Evolutionary conservation across 2,329 filamentous ascomycete species (phyloP), one percentile per base, ranked within the genome.

Genomic region (Penicillium paneum): DNA sequence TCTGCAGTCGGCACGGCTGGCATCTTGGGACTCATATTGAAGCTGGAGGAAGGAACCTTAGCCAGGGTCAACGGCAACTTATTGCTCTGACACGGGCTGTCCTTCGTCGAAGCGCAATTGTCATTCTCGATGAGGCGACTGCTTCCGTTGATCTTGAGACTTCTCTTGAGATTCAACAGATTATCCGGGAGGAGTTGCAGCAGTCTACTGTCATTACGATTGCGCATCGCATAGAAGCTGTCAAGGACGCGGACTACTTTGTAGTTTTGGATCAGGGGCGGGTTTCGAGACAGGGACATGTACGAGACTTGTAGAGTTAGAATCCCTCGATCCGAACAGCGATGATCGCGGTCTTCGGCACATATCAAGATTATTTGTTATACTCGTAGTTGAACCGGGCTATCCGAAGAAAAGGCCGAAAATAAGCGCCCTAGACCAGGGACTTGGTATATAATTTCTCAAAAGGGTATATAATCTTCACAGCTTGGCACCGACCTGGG

Each of bases 401-500:
- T 28, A 13, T 3, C 4, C 31, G 17, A 17, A 13, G 19, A 7
- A 8, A 17, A n/a, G 24, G 42, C 24, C 8, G 17, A n/a, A 35
- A 17, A 43, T 34, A 21, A 47, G 5, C 24, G 36, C 43, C 24
- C 34, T 42, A 36, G 32, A 32, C 21, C 38, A 49, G 19, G 21
- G 31, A 17, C 28, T 59, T 17, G 60, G 52, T 52, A 35, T 55
- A 42, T 41, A 45, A 40, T 35, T 35, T 45, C 29, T 52, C 49
- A 61, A 55, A 28, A 34, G 66, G 66, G 66, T 67, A 66, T 75
- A 79, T 85, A 92, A 34, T 58, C 40, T 64, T 61, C 60, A 65
- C 78, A 96, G 79, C 83, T 96, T 96, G 65, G 90, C 83, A 82
- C 90, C 89, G 68, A 79, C 81, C 79, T 91, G 88, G 35, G 90